Conservation (phyloP, 495 filamentous ascomycete genomes). For the Bacidia rubella region DNA sequence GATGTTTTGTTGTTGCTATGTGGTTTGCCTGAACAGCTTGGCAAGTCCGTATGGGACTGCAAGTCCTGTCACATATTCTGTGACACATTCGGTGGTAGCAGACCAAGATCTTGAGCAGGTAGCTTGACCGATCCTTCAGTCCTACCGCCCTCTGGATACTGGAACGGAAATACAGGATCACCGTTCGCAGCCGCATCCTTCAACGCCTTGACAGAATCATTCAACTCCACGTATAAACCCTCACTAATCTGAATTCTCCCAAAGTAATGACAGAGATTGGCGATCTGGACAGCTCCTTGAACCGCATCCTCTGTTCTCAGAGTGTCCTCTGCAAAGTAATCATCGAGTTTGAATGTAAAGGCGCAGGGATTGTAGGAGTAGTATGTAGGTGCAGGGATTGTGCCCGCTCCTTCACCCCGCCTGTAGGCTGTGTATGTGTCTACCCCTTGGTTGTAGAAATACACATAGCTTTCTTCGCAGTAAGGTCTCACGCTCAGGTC, state of each 20-base stretch:
- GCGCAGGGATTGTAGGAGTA: neutral
- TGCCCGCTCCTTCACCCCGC: no score
- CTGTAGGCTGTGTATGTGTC: neutral
- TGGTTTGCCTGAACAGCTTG: no score
- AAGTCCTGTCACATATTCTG: no score
- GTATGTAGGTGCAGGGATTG: neutral
- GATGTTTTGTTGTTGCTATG: no score
- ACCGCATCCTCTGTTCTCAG: neutral
- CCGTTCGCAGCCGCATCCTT: neutral
- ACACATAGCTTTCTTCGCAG: no score
- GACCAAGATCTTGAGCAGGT: no score
- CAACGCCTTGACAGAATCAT: neutral
- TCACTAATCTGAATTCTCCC: neutral
- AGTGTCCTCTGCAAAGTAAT: neutral
- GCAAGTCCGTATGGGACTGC: no score
- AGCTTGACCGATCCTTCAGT: neutral
- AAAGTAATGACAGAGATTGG: neutral
- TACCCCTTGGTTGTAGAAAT: neutral
- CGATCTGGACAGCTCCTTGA: neutral
- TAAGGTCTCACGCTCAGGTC: no score
- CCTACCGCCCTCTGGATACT: neutral
- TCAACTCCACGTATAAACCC: neutral
- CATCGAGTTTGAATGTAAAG: neutral
- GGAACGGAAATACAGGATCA: neutral
- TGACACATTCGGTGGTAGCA: neutral